phyloP scores from a whole-genome alignment of 73 alveolate species.

The Breviolum minutum region DNA sequence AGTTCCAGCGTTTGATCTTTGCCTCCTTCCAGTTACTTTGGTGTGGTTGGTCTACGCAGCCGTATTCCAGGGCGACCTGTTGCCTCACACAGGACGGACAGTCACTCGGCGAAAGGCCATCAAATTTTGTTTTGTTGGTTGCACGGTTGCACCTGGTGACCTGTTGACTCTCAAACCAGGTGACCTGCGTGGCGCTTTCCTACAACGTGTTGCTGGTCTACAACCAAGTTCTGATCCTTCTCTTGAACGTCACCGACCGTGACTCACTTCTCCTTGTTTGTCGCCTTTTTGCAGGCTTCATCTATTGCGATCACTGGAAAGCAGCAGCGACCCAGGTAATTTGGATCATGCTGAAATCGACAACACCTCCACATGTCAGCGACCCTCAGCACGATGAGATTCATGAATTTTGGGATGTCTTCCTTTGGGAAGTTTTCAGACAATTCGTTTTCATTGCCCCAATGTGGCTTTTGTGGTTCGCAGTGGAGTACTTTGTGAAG shows the following conservation, averaged over 20 bases:
- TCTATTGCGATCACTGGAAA: conserved; percentile 5
- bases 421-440: not conserved
- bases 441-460: conserved; percentile 3
- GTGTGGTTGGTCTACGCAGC: not conserved
- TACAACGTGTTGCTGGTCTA: not conserved
- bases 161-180: not conserved
- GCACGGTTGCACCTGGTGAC: not conserved
- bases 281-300: not conserved
- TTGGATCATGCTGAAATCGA: conserved; percentile 12
- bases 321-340: not conserved
- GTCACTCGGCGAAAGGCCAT: not conserved
- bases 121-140: not conserved
- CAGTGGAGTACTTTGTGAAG: conserved; percentile 32
- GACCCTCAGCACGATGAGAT: not conserved
- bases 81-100: not conserved
- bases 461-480: conserved; percentile 33
- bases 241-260: not conserved
- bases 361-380: conserved; percentile 20
- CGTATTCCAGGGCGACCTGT: not conserved
- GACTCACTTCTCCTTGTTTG: not conserved
- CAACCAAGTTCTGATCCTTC: not conserved
- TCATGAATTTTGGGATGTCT: conserved; percentile 5
- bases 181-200: not conserved
- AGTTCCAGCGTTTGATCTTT: conserved; percentile 10
- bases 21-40: not conserved